Percentiles rank a stretch among this genome's conserved stretches.
These are phyloP conservation scores for Kwoniella newhampshirensis DNA, from an alignment of 768 basidiomycete species.

Conservation along the genomic window DNA sequence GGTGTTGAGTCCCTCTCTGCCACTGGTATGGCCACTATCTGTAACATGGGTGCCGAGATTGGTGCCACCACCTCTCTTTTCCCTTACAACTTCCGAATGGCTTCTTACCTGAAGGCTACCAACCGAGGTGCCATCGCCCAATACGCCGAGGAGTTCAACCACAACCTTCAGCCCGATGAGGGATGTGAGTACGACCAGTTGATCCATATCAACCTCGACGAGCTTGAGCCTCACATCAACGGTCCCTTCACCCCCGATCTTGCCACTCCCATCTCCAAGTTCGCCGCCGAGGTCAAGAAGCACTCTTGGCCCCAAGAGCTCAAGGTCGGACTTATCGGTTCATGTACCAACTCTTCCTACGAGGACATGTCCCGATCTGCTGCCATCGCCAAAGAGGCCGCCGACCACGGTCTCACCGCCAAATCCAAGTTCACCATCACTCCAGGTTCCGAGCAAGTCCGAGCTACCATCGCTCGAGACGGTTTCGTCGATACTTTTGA, in stretches of 20 bases:
- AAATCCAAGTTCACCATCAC: slow-evolving; percentile 98
- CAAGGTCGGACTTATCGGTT: slow-evolving; percentile 96
- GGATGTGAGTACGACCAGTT: slow-evolving; percentile 88
- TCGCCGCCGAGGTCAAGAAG: slow-evolving; percentile 83
- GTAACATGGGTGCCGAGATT: slow-evolving; percentile 99
- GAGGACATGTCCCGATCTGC: slow-evolving; percentile 99
- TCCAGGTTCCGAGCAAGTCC: slow-evolving; percentile 96
- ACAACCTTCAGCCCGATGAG: slow-evolving; percentile 86
- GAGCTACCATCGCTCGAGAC: slow-evolving; percentile 95
- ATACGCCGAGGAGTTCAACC: slow-evolving; percentile 83
- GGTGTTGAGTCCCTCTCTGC: slow-evolving; percentile 95
- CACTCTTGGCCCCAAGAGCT: slow-evolving; percentile 96
- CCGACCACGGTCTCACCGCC: slow-evolving; percentile 76
- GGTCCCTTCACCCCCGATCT: slow-evolving; percentile 99
- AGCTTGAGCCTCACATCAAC: slow-evolving; percentile 98
- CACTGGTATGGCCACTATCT: slow-evolving; percentile 99
- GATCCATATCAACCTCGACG: slow-evolving; percentile 92
- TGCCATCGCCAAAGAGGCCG: slow-evolving; percentile 85
- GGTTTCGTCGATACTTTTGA: slow-evolving; percentile 88
- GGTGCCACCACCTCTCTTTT: slow-evolving; percentile 98
- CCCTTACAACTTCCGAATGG: slow-evolving; percentile 97
- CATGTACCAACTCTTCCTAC: slow-evolving; percentile 99
- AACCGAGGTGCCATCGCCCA: slow-evolving; percentile 81
- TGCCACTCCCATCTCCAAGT: slow-evolving; percentile 96
- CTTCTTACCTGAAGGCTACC: slow-evolving; percentile 89